A percentile compares a stretch with the other conserved stretches of the same genome.
Evolutionary conservation across 2,329 filamentous ascomycete genomes (phyloP).

Genomic region (Fusarium hostae): DNA sequence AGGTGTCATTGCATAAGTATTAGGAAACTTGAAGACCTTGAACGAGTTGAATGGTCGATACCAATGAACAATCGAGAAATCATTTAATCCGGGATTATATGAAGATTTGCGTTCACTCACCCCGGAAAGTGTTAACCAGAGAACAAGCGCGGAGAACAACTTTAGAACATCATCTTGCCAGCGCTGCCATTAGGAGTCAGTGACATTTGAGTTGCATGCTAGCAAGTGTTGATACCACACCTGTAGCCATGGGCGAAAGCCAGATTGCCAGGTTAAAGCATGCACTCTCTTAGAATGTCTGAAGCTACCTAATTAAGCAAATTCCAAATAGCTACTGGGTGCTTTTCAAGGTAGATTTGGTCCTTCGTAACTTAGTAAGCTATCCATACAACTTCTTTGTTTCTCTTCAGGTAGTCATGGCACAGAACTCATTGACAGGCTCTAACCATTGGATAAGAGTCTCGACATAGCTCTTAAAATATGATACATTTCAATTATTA

Average conservation of each 20-base stretch:
- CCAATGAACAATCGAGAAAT: neutral
- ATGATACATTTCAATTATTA: neutral
- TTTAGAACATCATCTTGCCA: neutral
- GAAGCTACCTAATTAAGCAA: neutral
- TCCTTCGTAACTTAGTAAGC: neutral
- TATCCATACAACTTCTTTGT: neutral
- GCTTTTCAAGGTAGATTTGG: neutral
- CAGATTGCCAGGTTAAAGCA: neutral
- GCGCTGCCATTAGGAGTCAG: neutral
- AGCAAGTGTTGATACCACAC: neutral
- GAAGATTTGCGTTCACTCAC: neutral
- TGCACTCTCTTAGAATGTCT: neutral
- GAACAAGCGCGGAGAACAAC: neutral
- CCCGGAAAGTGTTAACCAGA: neutral
- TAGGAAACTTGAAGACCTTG: neutral
- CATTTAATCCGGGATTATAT: neutral
- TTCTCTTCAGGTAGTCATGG: neutral
- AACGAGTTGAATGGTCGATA: neutral
- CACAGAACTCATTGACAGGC: neutral
- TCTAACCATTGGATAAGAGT: neutral
- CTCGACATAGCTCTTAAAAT: neutral
- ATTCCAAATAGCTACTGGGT: neutral
- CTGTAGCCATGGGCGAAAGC: neutral
- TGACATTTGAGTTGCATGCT: neutral
- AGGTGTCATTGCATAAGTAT: neutral